phyloP scores from a whole-genome alignment of 2,329 filamentous ascomycete genomes.

The Beauveria australis region DNA sequence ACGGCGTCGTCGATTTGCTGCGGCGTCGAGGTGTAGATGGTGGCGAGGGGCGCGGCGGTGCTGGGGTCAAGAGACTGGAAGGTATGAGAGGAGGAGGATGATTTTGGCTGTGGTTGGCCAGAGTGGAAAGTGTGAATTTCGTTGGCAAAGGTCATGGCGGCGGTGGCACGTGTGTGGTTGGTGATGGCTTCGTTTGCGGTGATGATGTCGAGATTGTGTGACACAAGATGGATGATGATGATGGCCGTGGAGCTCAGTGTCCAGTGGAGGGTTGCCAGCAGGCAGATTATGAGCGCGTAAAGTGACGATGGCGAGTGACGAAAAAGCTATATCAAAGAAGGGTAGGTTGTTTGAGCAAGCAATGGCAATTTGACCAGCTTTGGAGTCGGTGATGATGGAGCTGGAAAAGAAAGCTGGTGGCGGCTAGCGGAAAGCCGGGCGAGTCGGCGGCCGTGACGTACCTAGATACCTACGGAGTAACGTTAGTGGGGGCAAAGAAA shows the following conservation, averaged over 20 bases:
- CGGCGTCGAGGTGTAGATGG: conserved; percentile 61
- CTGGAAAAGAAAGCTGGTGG: neutral
- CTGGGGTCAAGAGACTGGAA: conserved; percentile 71
- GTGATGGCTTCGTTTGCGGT: conserved; percentile 6
- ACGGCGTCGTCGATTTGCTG: conserved; percentile 65
- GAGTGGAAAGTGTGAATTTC: conserved; percentile 63
- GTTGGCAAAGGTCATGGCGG: conserved; percentile 27
- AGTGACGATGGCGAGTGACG: neutral
- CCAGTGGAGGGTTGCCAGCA: neutral
- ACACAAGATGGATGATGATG: neutral
- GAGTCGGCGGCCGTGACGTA: neutral
- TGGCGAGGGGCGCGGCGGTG: conserved; percentile 58
- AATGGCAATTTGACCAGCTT: neutral
- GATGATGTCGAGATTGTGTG: neutral
- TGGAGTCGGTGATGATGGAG: neutral
- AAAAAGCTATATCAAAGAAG: neutral
- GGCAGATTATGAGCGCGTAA: neutral
- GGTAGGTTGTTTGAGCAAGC: neutral
- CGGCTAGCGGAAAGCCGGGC: neutral
- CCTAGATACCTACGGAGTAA: neutral
- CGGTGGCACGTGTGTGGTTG: neutral
- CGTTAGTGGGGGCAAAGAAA: neutral
- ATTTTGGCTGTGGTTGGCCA: conserved; percentile 54
- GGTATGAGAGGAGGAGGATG: conserved; percentile 48
- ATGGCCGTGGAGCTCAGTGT: neutral